Conservation (phyloP, 306 rosid species). For the Macrotyloma uniflorum region DNA sequence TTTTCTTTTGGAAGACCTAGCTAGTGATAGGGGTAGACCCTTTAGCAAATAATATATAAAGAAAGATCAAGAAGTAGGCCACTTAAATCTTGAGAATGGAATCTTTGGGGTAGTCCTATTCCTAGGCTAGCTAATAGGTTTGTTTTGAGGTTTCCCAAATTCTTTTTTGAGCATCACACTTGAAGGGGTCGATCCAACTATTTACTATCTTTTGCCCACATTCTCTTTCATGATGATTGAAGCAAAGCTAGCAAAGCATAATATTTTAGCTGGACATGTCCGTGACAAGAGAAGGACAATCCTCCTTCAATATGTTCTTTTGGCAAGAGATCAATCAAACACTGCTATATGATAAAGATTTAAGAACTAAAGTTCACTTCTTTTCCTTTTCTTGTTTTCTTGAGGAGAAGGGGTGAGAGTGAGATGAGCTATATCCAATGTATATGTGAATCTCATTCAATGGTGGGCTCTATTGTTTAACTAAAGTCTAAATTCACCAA, state of each 20-base stretch:
- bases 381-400: constrained; percentile 32
- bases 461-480: constrained; percentile 18
- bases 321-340: constrained; percentile 45
- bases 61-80: constrained; percentile 42
- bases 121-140: constrained; percentile 43
- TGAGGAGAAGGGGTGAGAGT: neutral
- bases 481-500: neutral
- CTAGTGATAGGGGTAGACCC: constrained; percentile 37
- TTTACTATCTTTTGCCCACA: constrained; percentile 35
- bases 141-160: constrained; percentile 44
- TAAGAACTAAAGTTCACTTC: constrained; percentile 25
- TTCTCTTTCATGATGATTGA: constrained; percentile 43
- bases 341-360: constrained; percentile 37
- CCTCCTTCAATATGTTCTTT: constrained; percentile 54
- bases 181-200: constrained; percentile 40
- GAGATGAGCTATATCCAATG: constrained; percentile 22
- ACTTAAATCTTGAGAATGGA: constrained; percentile 49
- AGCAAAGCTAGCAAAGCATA: constrained; percentile 41
- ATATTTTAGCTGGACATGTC: constrained; percentile 53
- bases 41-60: constrained; percentile 38
- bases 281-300: constrained; percentile 54
- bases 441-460: neutral
- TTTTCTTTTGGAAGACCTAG: constrained; percentile 53
- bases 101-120: constrained; percentile 52
- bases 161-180: constrained; percentile 35